phyloP scores from a whole-genome alignment of 495 filamentous ascomycete genomes.

The Melanomma pulvis-pyrius region DNA sequence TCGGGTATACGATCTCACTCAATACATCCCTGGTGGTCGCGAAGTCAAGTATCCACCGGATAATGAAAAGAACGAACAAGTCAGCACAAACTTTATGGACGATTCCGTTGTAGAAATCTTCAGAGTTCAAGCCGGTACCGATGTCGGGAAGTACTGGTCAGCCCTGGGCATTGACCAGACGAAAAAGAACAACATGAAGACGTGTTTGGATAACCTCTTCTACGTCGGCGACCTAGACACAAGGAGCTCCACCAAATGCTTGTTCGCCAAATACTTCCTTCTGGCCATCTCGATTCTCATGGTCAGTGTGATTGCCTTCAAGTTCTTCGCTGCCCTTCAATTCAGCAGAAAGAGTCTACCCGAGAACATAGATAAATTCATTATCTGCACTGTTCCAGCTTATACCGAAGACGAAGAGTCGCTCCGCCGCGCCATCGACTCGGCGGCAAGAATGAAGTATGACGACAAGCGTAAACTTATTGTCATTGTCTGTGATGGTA shows the following conservation, averaged over 20 bases:
- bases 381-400: conserved; percentile 95
- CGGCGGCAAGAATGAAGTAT: conserved; percentile 91
- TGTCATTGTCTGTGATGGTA: conserved; percentile 93
- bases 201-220: conserved; percentile 93
- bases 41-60: conserved; percentile 59
- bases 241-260: conserved; percentile 79
- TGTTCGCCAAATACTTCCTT: conserved; percentile 88
- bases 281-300: conserved; percentile 87
- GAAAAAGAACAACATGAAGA: conserved; percentile 68
- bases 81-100: conserved; percentile 83
- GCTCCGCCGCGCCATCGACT: conserved; percentile 93
- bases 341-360: conserved; percentile 89
- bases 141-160: conserved; percentile 84
- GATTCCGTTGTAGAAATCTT: conserved; percentile 74
- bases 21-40: conserved; percentile 79
- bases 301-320: conserved; percentile 82
- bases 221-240: conserved; percentile 93
- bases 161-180: conserved; percentile 58
- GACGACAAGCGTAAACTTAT: conserved; percentile 98
- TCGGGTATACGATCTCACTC: conserved; percentile 88
- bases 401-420: conserved; percentile 99
- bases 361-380: conserved; percentile 95
- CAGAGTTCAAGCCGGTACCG: conserved; percentile 70
- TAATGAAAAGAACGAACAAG: conserved; percentile 44
- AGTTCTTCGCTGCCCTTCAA: conserved; percentile 94